Evolutionary conservation across 106 monocot genomes (phyloP), one percentile per base, ranked within the genome.

Genomic region (Gastrodia elata): DNA sequence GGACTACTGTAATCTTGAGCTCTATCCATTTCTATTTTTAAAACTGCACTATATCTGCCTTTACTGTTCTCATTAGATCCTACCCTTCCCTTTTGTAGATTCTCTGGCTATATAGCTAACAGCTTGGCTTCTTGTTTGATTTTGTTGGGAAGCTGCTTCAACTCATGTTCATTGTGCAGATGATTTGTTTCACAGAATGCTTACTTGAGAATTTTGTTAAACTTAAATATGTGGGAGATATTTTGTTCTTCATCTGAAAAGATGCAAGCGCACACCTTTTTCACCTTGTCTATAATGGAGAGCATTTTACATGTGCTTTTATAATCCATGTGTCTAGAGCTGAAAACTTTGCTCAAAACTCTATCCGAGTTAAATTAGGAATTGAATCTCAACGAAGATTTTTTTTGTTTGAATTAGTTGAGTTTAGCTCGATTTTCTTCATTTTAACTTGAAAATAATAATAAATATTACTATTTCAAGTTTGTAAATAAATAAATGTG

Each of bases 111-210:
- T 43, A 43, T 43, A 8, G 7, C 61, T 58, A 27, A 22, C n/a
- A 27, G 26, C 8, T 8, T 58, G 57, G 24, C 57, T 58, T 58
- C 57, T 58, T 58, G 57, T 27, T 26, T 58, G 57, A 28, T 28
- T 61, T 32, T 61, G 61, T 32, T 61, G 30, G n/a, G n/a, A 61
- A 61, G 26, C 30, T 61, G 61, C 30, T 61, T 61, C 61, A 32
- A 7, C 13, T 59, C 11, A 18, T 32, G 26, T 26, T 61, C 30
- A 32, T 61, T 11, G 26, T 59, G 26, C 27, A 59, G 26, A 59
- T 59, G 59, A 4, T 48, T 48, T 48, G 48, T 48, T 48, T 16
- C 48, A 48, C 48, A 48, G 20, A 48, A 48, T 48, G 48, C 11
- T 20, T 48, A 13, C 48, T 11, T 15, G 11, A 3, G 22, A 5